Conservation (phyloP, 805 yeast genomes). For the Candida schatavii region DNA sequence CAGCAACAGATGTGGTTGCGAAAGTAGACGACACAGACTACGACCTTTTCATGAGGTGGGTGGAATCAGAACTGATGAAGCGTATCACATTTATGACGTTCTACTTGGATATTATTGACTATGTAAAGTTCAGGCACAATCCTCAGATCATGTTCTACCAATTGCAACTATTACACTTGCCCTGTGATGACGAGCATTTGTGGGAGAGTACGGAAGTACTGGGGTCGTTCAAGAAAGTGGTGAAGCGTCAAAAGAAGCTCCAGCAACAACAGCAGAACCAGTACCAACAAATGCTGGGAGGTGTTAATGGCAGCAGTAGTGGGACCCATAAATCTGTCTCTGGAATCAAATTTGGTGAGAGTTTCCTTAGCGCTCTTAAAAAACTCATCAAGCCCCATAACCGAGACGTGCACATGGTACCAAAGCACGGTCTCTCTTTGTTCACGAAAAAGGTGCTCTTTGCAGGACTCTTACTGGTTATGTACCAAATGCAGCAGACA, state of each 20-base stretch:
- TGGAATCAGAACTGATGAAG: conserved; percentile 74
- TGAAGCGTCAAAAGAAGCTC: conserved; percentile 33
- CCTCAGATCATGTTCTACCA: conserved; percentile 39
- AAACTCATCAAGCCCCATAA: conserved; percentile 52
- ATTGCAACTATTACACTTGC: conserved; percentile 37
- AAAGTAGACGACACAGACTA: conserved; percentile 19
- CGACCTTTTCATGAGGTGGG: conserved; percentile 61
- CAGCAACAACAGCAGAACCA: conserved; percentile 10
- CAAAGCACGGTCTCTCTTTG: conserved; percentile 36
- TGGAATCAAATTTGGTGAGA: conserved; percentile 17
- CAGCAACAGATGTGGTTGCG: conserved; percentile 3
- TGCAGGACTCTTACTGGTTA: conserved; percentile 63
- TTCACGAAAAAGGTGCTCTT: conserved; percentile 67
- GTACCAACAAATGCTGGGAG: not conserved
- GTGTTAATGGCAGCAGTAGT: not conserved
- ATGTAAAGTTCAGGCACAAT: conserved; percentile 75
- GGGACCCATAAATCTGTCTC: too few species aligned
- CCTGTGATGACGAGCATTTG: conserved; percentile 38
- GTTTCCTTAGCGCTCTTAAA: conserved; percentile 57
- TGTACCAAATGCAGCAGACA: conserved; percentile 71
- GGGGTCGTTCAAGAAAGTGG: conserved; percentile 37
- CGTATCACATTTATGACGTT: conserved; percentile 80
- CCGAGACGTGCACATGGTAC: conserved; percentile 17
- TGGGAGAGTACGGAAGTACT: conserved; percentile 40
- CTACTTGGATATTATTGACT: conserved; percentile 75